Base-by-base conservation (phyloP, 805 yeast genomes). In the Barnettozyma pratensis region DNA sequence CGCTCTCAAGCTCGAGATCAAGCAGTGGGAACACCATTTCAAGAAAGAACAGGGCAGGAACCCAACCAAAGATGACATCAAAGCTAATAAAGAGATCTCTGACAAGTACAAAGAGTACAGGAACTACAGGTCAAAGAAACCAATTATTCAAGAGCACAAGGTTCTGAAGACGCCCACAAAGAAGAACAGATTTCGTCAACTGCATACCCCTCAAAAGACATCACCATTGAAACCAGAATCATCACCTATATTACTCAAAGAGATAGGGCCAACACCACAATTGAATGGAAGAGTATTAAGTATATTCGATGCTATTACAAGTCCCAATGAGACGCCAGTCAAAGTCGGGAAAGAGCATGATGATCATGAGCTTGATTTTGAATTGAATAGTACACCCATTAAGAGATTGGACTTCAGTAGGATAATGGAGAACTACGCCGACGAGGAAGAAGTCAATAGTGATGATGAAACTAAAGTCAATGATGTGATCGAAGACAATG, bases 201-300 rank as follows among this genome's bases (percentile, higher is more conserved):
- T 55, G 27, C 40, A 51, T 6, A 58, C 62, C 3, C 61, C 62
- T 7, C 56, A 56, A 31, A 55, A 56, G 44, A 55, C 62, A 4
- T 57, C 62, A 7, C 60, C 64, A 8, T 38, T 49, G 4, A 34
- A 32, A 2, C 42, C 53, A 7, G 41, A 41, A 9, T 45, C 39
- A 3, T 45, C 54, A 7, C 54, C 51, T 8, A 19, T 42, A 4
- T 26, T 30, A 5, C 45, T 51, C 7, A 44, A 58, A 0, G 85
- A 80, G 51, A 61, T 87, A 10, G 96, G 96, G 0, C 96, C 96
- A 1, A 88, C 96, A 0, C 96, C 96, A 0, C 96, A 88, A 56
- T 74, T 87, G 8, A 74, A 83, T 52, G 96, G 96, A 0, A 76
- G 84, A 46, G 86, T 87, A 0, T 62, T 86, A 34, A 81, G 94